A percentile compares a stretch with the other conserved stretches of the same genome.
Evolutionary conservation across 352 stramenopile species (phyloP).

Genomic region (Phytopythium vexans): DNA sequence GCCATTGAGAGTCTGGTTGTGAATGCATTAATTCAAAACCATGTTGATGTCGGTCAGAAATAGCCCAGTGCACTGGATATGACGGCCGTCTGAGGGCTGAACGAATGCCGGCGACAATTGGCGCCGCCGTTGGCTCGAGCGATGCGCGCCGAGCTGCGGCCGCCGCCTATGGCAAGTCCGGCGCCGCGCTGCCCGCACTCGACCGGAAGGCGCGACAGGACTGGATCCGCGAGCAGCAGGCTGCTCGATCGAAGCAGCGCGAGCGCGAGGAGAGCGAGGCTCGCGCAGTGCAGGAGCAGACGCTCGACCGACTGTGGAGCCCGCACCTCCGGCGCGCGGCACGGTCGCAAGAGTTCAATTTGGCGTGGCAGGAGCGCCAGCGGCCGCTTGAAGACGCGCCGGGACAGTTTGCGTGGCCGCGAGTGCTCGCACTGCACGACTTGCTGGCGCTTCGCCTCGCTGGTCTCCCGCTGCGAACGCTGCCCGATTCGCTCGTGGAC

Average conservation of each 20-base stretch:
- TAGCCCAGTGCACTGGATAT: no score
- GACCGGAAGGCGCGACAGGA: constrained; percentile 28
- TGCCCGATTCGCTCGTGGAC: constrained; percentile 25
- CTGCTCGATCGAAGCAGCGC: constrained; percentile 36
- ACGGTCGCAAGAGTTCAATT: constrained; percentile 53
- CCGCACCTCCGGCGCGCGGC: constrained; percentile 35
- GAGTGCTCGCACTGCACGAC: constrained; percentile 35
- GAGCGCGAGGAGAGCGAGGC: constrained; percentile 29
- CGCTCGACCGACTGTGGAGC: constrained; percentile 42
- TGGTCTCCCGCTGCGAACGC: constrained; percentile 27
- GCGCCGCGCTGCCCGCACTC: not conserved
- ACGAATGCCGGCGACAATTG: no score
- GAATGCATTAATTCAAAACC: no score
- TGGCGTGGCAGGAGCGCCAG: constrained; percentile 51
- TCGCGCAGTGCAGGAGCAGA: constrained; percentile 21
- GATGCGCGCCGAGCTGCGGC: no score
- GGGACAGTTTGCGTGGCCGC: constrained; percentile 51
- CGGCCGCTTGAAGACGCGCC: constrained; percentile 7
- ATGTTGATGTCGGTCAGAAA: no score
- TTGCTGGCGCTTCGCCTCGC: constrained; percentile 56
- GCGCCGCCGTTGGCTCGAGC: no score
- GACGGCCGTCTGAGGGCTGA: no score
- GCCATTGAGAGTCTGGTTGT: not conserved
- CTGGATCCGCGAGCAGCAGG: constrained; percentile 47
- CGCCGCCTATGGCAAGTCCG: constrained; percentile 6